Evolutionary conservation across 768 basidiomycete genomes (phyloP).

Genomic region (Russula olivacea): DNA sequence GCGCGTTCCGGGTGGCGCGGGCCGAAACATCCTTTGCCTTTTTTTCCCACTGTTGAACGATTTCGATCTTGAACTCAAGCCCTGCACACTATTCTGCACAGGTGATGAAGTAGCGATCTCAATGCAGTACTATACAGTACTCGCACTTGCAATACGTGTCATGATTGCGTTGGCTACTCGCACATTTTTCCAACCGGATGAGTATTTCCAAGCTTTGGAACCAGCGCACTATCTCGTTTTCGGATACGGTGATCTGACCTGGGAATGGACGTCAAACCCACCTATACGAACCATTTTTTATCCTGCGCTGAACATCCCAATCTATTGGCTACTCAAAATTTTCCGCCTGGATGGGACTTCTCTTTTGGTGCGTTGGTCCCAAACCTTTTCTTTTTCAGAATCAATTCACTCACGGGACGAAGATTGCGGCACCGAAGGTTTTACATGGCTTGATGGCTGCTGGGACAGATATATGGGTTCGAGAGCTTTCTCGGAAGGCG

Average conservation of each 20-base stretch:
- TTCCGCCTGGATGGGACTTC: constrained; percentile 47
- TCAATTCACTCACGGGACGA: neutral
- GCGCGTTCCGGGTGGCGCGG: no score
- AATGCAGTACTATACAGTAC: constrained; percentile 14
- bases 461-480: constrained; percentile 70
- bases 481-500: constrained; percentile 50
- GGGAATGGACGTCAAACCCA: constrained; percentile 79
- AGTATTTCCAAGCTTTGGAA: constrained; percentile 93
- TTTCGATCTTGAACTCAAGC: no score
- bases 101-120: neutral
- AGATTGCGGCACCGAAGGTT: constrained; percentile 73
- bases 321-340: constrained; percentile 65
- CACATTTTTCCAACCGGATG: constrained; percentile 95
- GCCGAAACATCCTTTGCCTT: no score
- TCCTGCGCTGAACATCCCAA: constrained; percentile 71
- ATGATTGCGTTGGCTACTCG: constrained; percentile 61
- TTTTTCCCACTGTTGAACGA: no score
- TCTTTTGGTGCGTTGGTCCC: constrained; percentile 53
- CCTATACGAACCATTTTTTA: constrained; percentile 81
- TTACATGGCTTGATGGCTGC: constrained; percentile 75
- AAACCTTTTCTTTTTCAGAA: neutral
- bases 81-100: neutral
- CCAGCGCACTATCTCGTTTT: constrained; percentile 85
- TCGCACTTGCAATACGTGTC: constrained; percentile 49
- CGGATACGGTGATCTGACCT: constrained; percentile 87